A percentile compares a stretch with the other conserved stretches of the same genome.
These are phyloP conservation scores for Scedosporium boydii DNA, from an alignment of 2,329 filamentous ascomycete genomes.

Conservation along the genomic window DNA sequence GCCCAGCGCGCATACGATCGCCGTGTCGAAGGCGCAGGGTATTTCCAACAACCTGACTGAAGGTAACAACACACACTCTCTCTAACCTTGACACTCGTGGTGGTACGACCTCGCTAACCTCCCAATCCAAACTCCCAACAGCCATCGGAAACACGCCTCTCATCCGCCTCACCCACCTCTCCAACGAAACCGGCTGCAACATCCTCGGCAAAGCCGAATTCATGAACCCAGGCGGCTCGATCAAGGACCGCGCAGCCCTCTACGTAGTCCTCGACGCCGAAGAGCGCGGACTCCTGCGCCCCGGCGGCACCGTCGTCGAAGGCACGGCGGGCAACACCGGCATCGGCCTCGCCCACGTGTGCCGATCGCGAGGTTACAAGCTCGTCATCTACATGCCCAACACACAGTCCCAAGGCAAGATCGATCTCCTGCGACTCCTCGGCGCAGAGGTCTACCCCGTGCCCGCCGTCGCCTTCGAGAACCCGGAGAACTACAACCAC, in stretches of 20 bases:
- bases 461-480: conserved; percentile 88
- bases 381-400: conserved; percentile 99
- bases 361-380: conserved; percentile 82
- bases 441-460: conserved; percentile 95
- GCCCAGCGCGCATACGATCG: conserved; percentile 52
- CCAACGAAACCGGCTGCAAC: conserved; percentile 84
- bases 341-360: conserved; percentile 95
- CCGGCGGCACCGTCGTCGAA: conserved; percentile 91
- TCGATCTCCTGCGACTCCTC: conserved; percentile 81
- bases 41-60: conserved; percentile 69
- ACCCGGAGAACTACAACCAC: conserved; percentile 96
- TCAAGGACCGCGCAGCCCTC: conserved; percentile 93
- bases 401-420: conserved; percentile 96
- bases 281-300: conserved; percentile 68
- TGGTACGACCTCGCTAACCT: not conserved
- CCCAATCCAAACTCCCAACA: conserved; percentile 23
- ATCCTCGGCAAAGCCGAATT: conserved; percentile 96
- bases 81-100: not conserved
- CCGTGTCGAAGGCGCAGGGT: conserved; percentile 71
- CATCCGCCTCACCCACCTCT: conserved; percentile 81
- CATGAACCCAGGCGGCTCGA: conserved; percentile 91
- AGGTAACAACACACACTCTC: conserved; percentile 32
- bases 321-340: conserved; percentile 97
- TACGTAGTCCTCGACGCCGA: conserved; percentile 94
- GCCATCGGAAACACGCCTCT: conserved; percentile 97